Evolutionary conservation across 805 yeast genomes (phyloP).

Genomic region (Candida silvicultrix): DNA sequence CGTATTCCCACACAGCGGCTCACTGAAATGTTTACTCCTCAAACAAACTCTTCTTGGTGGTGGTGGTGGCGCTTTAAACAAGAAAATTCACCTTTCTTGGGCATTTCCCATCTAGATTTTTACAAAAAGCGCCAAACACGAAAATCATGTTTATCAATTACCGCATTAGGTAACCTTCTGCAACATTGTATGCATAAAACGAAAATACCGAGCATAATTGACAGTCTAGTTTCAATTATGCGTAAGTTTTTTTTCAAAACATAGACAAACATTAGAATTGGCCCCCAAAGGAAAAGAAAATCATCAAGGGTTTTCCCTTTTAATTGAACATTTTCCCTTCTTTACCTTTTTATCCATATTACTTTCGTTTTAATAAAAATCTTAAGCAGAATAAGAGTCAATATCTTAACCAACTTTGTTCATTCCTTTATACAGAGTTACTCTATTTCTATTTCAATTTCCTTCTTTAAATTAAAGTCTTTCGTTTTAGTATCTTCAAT

Average conservation of each 20-base stretch:
- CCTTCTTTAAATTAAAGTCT: conserved; percentile 7
- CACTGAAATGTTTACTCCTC: not conserved
- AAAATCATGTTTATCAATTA: not conserved
- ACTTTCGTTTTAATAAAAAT: not conserved
- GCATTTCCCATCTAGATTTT: not conserved
- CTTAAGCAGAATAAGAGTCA: not conserved
- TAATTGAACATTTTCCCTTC: not conserved
- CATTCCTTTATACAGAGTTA: conserved; percentile 26
- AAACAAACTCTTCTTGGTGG: too few relatives aligned
- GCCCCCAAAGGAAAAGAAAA: not conserved
- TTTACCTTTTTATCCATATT: not conserved
- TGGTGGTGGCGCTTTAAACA: too few relatives aligned
- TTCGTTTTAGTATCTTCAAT: not conserved
- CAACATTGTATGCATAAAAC: conserved; percentile 1
- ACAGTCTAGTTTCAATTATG: conserved; percentile 14
- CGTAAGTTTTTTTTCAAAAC: not conserved
- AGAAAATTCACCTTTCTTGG: not conserved
- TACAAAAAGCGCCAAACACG: not conserved
- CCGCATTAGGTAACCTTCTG: not conserved
- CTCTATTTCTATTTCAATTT: conserved; percentile 3
- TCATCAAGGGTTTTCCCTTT: not conserved
- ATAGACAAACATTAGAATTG: not conserved
- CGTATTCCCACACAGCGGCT: too few relatives aligned
- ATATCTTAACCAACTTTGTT: conserved; percentile 20
- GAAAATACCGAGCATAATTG: conserved; percentile 28